A percentile compares a stretch with the other conserved stretches of the same genome.
Conservation (phyloP, 768 basidiomycete species). For the Trametes cinnabarina region DNA sequence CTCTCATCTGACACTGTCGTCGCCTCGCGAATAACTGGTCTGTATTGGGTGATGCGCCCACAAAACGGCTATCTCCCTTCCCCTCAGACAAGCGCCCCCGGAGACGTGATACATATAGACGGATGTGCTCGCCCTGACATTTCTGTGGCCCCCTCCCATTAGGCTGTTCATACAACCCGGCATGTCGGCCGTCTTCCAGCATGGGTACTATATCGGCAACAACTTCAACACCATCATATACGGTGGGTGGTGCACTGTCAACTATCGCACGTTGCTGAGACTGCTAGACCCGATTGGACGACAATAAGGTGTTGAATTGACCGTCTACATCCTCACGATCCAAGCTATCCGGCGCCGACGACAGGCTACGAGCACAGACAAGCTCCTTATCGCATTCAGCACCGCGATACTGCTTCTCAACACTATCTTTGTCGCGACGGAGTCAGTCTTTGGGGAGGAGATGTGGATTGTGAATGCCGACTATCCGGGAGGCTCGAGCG, state of each 20-base stretch:
- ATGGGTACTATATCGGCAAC: conserved; percentile 28
- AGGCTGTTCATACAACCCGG: not conserved
- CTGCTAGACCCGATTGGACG: not conserved
- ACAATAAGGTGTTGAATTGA: conserved; percentile 25
- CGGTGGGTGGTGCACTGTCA: conserved; percentile 10
- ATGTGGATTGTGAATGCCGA: conserved; percentile 36
- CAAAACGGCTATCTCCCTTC: no score
- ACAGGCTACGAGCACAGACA: conserved; percentile 3
- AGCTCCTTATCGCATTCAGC: conserved; percentile 25
- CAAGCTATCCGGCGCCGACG: conserved; percentile 12
- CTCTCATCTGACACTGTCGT: no score
- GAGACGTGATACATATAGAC: no score
- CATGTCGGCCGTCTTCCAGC: conserved; percentile 19
- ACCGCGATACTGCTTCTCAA: conserved; percentile 31
- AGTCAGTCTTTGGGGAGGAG: conserved; percentile 32
- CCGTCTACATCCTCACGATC: conserved; percentile 27
- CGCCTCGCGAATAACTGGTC: no score
- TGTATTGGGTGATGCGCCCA: no score
- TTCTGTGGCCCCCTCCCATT: not conserved
- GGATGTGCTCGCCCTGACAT: no score
- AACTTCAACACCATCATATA: conserved; percentile 30
- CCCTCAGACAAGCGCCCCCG: no score
- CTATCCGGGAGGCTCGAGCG: conserved; percentile 36
- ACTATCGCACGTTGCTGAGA: not conserved
- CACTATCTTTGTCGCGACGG: conserved; percentile 32